Percentiles rank a stretch among this genome's conserved stretches.
Conservation (phyloP, 306 rosid species). For the Styphnolobium japonicum region DNA sequence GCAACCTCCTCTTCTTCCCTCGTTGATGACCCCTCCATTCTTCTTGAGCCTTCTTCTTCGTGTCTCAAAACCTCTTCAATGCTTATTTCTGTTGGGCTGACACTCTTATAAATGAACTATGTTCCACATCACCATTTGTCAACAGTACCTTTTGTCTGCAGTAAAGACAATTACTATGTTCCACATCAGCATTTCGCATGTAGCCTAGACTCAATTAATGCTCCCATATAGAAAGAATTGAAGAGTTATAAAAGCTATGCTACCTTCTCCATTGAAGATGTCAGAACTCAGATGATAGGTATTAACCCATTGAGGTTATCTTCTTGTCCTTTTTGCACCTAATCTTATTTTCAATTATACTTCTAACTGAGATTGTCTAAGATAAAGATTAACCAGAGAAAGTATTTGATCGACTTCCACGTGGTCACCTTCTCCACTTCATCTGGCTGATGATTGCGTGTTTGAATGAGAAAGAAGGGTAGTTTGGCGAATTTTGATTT, state of each 20-base stretch:
- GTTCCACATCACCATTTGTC: neutral
- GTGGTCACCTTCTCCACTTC: neutral
- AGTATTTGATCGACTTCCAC: neutral
- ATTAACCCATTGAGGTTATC: neutral
- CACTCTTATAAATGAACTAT: neutral
- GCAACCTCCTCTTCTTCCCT: neutral
- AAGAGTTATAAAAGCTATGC: constrained; percentile 25
- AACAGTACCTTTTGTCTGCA: no score
- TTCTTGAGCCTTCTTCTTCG: neutral
- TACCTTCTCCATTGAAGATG: constrained; percentile 36
- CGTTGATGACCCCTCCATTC: neutral
- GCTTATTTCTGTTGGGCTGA: neutral
- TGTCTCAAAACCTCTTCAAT: neutral
- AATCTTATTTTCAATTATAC: neutral
- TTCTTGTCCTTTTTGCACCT: constrained; percentile 26
- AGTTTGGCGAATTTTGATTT: neutral
- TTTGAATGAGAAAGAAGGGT: neutral
- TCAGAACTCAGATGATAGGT: neutral
- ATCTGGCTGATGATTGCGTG: neutral
- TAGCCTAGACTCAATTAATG: neutral
- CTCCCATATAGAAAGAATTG: constrained; percentile 7
- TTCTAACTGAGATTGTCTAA: neutral
- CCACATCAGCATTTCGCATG: neutral
- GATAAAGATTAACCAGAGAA: neutral
- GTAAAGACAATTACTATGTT: no score